These are phyloP conservation scores for Gossypium trilobum DNA, from an alignment of 441 rosid genomes.

Conservation along the genomic window DNA sequence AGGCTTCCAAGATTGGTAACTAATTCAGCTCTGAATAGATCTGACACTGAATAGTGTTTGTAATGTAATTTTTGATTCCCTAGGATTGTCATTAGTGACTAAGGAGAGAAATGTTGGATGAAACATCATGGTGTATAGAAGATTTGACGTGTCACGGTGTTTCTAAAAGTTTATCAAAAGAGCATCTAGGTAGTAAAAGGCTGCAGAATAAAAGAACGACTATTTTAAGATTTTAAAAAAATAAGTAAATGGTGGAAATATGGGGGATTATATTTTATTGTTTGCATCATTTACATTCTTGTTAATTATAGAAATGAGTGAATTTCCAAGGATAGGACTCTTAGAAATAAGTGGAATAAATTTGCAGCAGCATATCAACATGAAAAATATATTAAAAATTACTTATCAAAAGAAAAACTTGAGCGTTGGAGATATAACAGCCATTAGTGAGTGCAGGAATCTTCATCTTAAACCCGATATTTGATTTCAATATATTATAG, in stretches of 20 bases:
- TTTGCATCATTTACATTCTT: neutral
- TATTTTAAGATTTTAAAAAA: neutral
- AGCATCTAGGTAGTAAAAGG: neutral
- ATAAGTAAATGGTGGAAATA: neutral
- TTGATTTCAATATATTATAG: slow-evolving; percentile 11
- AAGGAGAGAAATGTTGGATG: neutral
- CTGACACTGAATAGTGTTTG: neutral
- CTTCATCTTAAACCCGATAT: slow-evolving; percentile 10
- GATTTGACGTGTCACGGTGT: neutral
- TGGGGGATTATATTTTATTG: neutral
- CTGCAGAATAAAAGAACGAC: neutral
- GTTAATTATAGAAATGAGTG: neutral
- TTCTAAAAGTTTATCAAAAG: neutral
- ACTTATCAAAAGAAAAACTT: neutral
- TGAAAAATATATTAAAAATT: neutral
- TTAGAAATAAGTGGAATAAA: neutral
- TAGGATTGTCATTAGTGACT: neutral
- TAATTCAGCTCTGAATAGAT: neutral
- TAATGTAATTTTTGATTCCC: neutral
- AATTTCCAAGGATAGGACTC: neutral
- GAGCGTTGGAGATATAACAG: neutral
- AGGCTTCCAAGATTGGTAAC: neutral
- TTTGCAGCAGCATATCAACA: neutral
- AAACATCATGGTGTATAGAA: neutral
- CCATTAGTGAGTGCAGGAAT: neutral